Evolutionary conservation across 1,284 basidiomycete species (phyloP).

Genomic region (Leccinum pachyderme): DNA sequence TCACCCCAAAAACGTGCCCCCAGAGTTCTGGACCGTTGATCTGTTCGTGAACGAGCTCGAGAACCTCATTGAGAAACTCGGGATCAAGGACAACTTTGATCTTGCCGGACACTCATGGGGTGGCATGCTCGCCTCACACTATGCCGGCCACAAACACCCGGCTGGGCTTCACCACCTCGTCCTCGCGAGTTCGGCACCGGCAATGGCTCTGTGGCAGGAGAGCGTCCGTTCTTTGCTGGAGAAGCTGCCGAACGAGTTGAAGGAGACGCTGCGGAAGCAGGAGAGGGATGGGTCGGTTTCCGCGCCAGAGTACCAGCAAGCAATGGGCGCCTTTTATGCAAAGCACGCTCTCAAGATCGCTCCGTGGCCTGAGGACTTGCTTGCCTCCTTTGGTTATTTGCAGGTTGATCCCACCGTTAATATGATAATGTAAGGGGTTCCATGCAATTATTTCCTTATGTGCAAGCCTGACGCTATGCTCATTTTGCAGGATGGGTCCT

Average conservation of each 20-base stretch:
- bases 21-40: constrained; percentile 45
- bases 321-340: constrained; percentile 22
- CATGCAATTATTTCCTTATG: no score
- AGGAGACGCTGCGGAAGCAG: background rate
- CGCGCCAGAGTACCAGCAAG: constrained; percentile 23
- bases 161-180: constrained; percentile 44
- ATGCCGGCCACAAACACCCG: constrained; percentile 34
- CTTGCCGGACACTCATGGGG: constrained; percentile 53
- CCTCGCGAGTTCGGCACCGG: background rate
- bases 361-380: constrained; percentile 19
- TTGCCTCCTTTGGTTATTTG: constrained; percentile 11
- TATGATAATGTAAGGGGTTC: no score
- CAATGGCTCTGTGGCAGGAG: constrained; percentile 1
- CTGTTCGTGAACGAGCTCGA: constrained; percentile 51
- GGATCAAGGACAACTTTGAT: constrained; percentile 39
- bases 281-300: constrained; percentile 13
- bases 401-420: constrained; percentile 10
- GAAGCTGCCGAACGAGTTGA: background rate
- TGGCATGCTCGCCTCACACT: constrained; percentile 43
- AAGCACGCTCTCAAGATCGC: constrained; percentile 16
- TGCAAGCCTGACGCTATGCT: no score
- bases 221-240: background rate
- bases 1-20: constrained; percentile 36
- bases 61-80: constrained; percentile 40
- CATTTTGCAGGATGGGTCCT: constrained; percentile 20